These are phyloP conservation scores for Apodospora peruviana DNA, from an alignment of 495 filamentous ascomycete species.

Conservation along the genomic window DNA sequence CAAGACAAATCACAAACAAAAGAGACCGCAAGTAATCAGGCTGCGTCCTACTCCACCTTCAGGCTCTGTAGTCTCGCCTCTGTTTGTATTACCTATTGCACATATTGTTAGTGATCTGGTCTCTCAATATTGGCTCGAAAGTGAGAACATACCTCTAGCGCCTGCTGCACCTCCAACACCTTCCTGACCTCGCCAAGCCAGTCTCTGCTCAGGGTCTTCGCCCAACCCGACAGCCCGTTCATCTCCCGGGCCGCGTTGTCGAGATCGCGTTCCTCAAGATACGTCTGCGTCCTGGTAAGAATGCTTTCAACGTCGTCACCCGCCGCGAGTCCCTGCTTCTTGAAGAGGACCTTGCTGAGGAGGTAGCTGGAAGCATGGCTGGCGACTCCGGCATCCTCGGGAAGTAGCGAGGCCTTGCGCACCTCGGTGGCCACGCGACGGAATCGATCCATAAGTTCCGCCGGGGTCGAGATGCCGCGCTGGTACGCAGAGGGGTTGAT, in stretches of 20 bases:
- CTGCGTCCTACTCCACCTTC: constrained; percentile 43
- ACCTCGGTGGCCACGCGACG: constrained; percentile 90
- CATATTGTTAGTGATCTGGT: constrained; percentile 14
- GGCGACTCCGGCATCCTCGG: constrained; percentile 88
- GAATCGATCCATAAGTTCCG: constrained; percentile 91
- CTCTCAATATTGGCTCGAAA: neutral
- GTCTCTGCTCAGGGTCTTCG: constrained; percentile 84
- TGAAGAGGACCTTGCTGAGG: constrained; percentile 88
- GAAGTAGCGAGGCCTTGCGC: constrained; percentile 84
- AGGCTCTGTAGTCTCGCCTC: constrained; percentile 59
- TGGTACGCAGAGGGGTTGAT: constrained; percentile 95
- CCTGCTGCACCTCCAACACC: constrained; percentile 91
- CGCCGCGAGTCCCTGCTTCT: constrained; percentile 77
- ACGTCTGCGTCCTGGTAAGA: constrained; percentile 77
- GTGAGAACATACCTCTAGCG: constrained; percentile 72
- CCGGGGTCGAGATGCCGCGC: constrained; percentile 73
- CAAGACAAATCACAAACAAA: too few species aligned
- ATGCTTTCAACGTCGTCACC: constrained; percentile 95
- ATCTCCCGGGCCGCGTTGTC: constrained; percentile 91
- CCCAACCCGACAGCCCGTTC: constrained; percentile 88
- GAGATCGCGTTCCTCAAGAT: constrained; percentile 85
- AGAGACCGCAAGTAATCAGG: too few species aligned
- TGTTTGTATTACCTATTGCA: constrained; percentile 49
- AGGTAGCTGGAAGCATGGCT: constrained; percentile 84
- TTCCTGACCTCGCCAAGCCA: constrained; percentile 85